Evolutionary conservation across 805 yeast genomes (phyloP), one percentile per base, ranked within the genome.

Genomic region (Candida adriatica): DNA sequence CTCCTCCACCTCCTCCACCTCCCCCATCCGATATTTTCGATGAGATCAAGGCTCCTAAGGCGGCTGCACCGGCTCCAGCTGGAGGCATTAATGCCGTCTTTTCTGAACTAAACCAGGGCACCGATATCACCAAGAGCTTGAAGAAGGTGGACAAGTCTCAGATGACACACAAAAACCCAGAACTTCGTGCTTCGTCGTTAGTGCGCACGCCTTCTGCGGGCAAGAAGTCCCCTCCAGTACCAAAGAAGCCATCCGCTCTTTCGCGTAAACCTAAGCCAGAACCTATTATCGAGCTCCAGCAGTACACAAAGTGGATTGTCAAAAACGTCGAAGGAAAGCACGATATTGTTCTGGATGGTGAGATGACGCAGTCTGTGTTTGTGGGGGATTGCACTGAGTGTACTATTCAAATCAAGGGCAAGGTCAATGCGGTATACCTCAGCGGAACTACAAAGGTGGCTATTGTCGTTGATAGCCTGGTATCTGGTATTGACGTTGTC

Each of bases 1-100:
- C 95, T 13, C 96, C 96, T 2, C 94, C 95, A 3, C 94, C 95
- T n/a, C 96, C 96, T 3, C 94, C 95, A 2, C 94, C 95, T 4
- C 94, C 95, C 8, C 90, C 95, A 17, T 77, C 94, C 8, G 62
- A 77, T 35, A 64, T 81, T 22, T 83, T 75, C 50, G 53, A 43
- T 25, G 75, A 71, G 36, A 53, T 49, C 2, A 48, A 33, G 30
- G 17, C 43, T 2, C 27, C 56, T 14, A 34, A 35, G 9, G 30
- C 56, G 8, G 35, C 53, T 6, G 31, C 53, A 2, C 30, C 55
- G 7, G 42, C 53, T 11, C 22, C 22, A 19, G 11, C 22, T 19
- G 64, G 64, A 26, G 92, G 95, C 25, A 73, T 90, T 64, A 69
- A 67, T 45, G 97, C 97, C 2, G 95, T 92, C 10, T 92, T 92